A percentile compares a stretch with the other conserved stretches of the same genome.
These are phyloP conservation scores for Erodium trifolium DNA, from an alignment of 441 rosid species.

Conservation along the genomic window DNA sequence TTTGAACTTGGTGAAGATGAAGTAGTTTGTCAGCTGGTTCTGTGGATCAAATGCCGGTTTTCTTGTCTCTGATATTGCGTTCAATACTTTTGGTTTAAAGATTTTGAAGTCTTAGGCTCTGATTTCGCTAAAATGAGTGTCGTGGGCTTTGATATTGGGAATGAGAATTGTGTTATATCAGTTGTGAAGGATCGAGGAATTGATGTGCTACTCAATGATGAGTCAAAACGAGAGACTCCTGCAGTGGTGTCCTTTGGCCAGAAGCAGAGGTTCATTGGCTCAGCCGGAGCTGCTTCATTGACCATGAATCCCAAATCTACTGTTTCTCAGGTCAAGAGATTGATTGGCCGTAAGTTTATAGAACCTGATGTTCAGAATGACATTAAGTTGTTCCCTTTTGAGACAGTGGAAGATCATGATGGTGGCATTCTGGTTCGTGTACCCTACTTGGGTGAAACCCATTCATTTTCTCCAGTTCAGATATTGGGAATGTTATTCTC, in stretches of 20 bases:
- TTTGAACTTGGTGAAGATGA: background rate
- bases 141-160: conserved; percentile 88
- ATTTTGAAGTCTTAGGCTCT: background rate
- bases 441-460: conserved; percentile 58
- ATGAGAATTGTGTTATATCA: conserved; percentile 76
- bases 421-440: conserved; percentile 62
- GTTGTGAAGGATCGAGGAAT: conserved; percentile 74
- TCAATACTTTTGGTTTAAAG: background rate
- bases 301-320: conserved; percentile 78
- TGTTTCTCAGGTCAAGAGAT: conserved; percentile 66
- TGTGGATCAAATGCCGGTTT: background rate
- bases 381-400: conserved; percentile 59
- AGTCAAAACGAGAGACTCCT: conserved; percentile 80
- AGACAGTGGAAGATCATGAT: conserved; percentile 45
- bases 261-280: conserved; percentile 82
- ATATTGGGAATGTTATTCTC: conserved; percentile 81
- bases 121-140: conserved; percentile 50
- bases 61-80: background rate
- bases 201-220: conserved; percentile 83
- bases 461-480: conserved; percentile 65
- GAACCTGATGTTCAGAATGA: conserved; percentile 69
- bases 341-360: conserved; percentile 59
- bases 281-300: conserved; percentile 82
- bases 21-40: background rate
- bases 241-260: conserved; percentile 79